These are phyloP conservation scores for Cicer bijugum DNA, from an alignment of 306 rosid genomes.

Conservation along the genomic window DNA sequence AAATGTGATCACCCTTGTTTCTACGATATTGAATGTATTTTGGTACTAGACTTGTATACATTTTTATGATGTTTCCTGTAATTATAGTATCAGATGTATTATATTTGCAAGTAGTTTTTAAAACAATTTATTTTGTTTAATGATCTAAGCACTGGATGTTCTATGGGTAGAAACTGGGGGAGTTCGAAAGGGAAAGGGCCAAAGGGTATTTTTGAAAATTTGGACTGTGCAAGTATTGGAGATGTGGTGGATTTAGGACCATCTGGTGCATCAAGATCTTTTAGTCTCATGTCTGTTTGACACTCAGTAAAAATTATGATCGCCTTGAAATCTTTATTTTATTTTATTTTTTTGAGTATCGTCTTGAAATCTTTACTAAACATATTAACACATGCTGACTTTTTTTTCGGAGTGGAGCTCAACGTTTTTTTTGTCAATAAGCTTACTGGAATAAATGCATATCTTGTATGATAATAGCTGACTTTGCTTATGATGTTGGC, in stretches of 20 bases:
- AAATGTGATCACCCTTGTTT: constrained; percentile 25
- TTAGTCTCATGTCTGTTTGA: neutral
- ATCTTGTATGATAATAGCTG: constrained; percentile 23
- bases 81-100: neutral
- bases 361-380: neutral
- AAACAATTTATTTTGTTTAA: neutral
- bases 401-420: neutral
- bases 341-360: neutral
- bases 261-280: constrained; percentile 11
- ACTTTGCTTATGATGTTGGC: constrained; percentile 35
- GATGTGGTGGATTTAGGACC: constrained; percentile 15
- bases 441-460: constrained; percentile 26
- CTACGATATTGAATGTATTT: constrained; percentile 21
- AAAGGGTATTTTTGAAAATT: neutral
- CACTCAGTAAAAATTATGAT: neutral
- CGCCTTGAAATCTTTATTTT: neutral
- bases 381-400: neutral
- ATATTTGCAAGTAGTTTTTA: neutral
- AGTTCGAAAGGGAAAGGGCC: neutral
- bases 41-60: neutral
- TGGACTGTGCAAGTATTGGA: constrained; percentile 3
- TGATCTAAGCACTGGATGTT: constrained; percentile 18
- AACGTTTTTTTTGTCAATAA: constrained; percentile 1
- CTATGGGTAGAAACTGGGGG: constrained; percentile 1
- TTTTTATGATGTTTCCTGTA: constrained; percentile 17